Evolutionary conservation across 345 rosid genomes (phyloP), one percentile per base, ranked within the genome.

Genomic region (Linum lewisii): DNA sequence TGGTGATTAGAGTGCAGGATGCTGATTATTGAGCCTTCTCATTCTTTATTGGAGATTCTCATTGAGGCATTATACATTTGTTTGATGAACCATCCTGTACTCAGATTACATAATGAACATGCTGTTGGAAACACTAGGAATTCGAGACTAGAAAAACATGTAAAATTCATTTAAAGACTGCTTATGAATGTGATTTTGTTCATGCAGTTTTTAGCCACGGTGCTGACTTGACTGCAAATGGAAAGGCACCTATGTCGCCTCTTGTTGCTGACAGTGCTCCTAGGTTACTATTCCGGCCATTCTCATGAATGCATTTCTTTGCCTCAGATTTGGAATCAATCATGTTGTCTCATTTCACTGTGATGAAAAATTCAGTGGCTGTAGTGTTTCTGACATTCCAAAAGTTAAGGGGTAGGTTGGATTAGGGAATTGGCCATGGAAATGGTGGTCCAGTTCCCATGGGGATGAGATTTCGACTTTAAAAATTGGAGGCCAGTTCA

Each of bases 271-370:
- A 72, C 66, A 38, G 60, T 58, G 64, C 62, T 64, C 18, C 74
- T 54, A 73, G 88, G 97, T 87, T 66, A 68, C 82, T 71, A 55
- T 68, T 51, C 36, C 36, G 38, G n/a, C 21, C 29, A 63, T 19
- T 18, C 29, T 37, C 63, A 54, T 25, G 37, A 44, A 53, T 52
- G 16, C 61, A 58, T 21, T 58, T 55, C 36, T 38, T 15, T 45
- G 21, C 36, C 24, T 58, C 37, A 50, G 18, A 15, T 53, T 51
- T 18, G 50, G 49, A 56, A 53, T 7, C 2, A 36, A 19, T 51
- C 21, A 44, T 57, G 25, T 62, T 45, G 25, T 42, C 24, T 56
- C 24, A 11, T 18, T 45, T 61, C 20, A 21, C 0, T 24, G 44
- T n/a, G n/a, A n/a, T n/a, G n/a, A n/a, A n/a, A n/a, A n/a, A n/a